Evolutionary conservation across 495 filamentous ascomycete species (phyloP), one percentile per base, ranked within the genome.

Genomic region (Pseudevernia furfuracea): DNA sequence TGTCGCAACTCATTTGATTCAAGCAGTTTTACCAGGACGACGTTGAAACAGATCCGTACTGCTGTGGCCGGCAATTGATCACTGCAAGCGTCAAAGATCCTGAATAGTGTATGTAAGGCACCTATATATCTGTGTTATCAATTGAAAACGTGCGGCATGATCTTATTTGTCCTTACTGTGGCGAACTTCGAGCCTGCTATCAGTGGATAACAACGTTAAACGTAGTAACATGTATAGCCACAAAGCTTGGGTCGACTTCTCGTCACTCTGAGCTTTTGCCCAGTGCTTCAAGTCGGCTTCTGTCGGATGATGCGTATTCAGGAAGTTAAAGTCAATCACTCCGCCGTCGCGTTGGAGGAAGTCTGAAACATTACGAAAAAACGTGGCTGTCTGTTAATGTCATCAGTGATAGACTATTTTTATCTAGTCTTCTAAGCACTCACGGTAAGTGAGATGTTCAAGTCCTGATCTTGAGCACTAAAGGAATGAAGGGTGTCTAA

Each of bases 301-400:
- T 41, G 73, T 76, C n/a, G 79, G 71, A 2, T 75, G 71, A 46
- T 73, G 64, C 58, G 74, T 72, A 28, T 79, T 71, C 57, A 77
- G 66, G 15, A 66, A 72, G 57, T 84, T 77, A 44, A 86, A 71
- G 0, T 73, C 75, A 58, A 81, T 80, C 15, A 67, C 64, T 23
- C 77, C 76, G 52, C 77, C 82, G 34, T 77, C 75, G 48, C 71
- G 74, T 58, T 79, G 80, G 39, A 97, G 81, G 66, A 90, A 95
- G 72, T 96, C 92, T 3, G 94, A 96, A 17, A 96, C 83, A 66
- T 91, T 91, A 88, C 91, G 96, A 75, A 96, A 96, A 70, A 95
- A 95, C 0, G 93, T 96, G 15, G 94, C 88, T 2, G 91, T 92
- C 83, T 88, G 63, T 36, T 66, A 21, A 38, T 41, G 30, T 19